These are phyloP conservation scores for Phytophthora colocasiae DNA, from an alignment of 352 stramenopile species.

Conservation along the genomic window DNA sequence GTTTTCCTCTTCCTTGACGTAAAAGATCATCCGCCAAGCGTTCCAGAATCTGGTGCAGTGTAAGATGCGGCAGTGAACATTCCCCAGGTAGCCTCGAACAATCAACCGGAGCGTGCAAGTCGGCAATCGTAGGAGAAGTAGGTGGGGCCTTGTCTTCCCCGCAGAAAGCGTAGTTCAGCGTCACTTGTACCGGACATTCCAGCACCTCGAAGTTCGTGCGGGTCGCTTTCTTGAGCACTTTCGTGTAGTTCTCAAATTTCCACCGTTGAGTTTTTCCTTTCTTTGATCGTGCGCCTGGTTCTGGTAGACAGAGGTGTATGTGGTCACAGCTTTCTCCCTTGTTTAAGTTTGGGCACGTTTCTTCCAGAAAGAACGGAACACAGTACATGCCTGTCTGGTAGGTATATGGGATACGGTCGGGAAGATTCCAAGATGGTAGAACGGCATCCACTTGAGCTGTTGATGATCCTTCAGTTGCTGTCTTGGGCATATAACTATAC, in stretches of 20 bases:
- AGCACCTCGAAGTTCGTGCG: conserved; percentile 15
- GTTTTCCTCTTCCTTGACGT: conserved; percentile 36
- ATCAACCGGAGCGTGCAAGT: conserved; percentile 29
- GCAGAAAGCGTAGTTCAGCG: conserved; percentile 54
- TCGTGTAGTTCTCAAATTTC: conserved; percentile 53
- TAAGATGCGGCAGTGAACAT: conserved; percentile 56
- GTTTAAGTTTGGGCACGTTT: conserved; percentile 44
- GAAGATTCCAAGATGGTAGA: conserved; percentile 56
- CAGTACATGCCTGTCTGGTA: conserved; percentile 68
- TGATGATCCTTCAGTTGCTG: background rate
- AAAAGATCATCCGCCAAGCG: conserved; percentile 54
- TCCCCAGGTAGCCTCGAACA: conserved; percentile 44
- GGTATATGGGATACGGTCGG: conserved; percentile 61
- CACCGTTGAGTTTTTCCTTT: conserved; percentile 28
- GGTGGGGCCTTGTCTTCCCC: conserved; percentile 21
- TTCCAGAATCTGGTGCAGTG: conserved; percentile 60
- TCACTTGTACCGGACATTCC: conserved; percentile 19
- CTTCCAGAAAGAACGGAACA: conserved; percentile 51
- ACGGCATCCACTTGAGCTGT: conserved; percentile 1
- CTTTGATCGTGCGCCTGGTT: conserved; percentile 1
- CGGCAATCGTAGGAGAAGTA: conserved; percentile 6
- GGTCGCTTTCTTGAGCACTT: conserved; percentile 33
- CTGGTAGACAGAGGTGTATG: conserved; percentile 44
- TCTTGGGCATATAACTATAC: conserved; percentile 43
- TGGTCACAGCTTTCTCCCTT: conserved; percentile 45